These are phyloP conservation scores for Fraxinus nigra DNA, from an alignment of 305 asterid species.

Conservation along the genomic window DNA sequence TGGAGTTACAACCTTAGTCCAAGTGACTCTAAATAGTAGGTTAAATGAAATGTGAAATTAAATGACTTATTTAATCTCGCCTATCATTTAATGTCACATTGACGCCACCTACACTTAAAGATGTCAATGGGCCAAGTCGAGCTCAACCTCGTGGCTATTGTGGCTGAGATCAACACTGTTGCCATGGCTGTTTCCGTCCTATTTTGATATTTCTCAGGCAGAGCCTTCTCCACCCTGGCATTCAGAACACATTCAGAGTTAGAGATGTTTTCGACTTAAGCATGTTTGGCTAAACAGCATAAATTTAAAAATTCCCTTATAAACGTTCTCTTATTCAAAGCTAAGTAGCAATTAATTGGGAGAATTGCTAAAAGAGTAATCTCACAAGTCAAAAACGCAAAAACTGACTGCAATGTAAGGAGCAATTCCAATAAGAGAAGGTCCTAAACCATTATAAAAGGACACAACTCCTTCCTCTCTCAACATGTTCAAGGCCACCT, in stretches of 20 bases:
- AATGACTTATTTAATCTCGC: too few relatives aligned
- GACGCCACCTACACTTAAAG: too few relatives aligned
- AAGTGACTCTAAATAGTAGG: too few relatives aligned
- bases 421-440: slow-evolving; percentile 86
- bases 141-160: slow-evolving; percentile 52
- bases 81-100: too few relatives aligned
- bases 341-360: neutral
- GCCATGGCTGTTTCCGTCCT: slow-evolving; percentile 65
- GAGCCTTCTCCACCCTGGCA: slow-evolving; percentile 77
- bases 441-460: slow-evolving; percentile 82
- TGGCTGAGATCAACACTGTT: slow-evolving; percentile 73
- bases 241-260: slow-evolving; percentile 23
- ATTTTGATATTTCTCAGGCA: slow-evolving; percentile 80
- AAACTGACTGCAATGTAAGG: slow-evolving; percentile 68
- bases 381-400: slow-evolving; percentile 96
- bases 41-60: too few relatives aligned
- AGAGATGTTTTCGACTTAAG: slow-evolving; percentile 1
- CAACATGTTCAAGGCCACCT: slow-evolving; percentile 83
- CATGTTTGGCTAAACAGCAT: neutral
- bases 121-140: too few relatives aligned
- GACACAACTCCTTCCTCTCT: slow-evolving; percentile 85
- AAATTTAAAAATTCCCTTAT: neutral
- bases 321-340: neutral
- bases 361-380: slow-evolving; percentile 31
- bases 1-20: too few relatives aligned